phyloP scores from a whole-genome alignment of 1,284 basidiomycete species.

The Tilletiopsis washingtonensis region DNA sequence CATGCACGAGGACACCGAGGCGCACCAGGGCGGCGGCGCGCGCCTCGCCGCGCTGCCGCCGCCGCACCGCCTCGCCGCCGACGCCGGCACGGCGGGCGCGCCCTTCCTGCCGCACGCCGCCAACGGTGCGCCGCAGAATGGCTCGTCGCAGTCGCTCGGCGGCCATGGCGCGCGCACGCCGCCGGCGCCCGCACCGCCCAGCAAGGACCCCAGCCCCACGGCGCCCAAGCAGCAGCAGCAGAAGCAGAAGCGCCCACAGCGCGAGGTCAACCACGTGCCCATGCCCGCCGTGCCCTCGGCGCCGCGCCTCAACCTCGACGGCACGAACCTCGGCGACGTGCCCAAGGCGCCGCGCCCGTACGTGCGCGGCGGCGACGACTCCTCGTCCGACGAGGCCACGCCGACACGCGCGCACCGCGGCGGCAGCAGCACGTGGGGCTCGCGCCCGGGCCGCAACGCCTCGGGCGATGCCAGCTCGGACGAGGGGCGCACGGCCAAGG shows the following conservation, averaged over 20 bases:
- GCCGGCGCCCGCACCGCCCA: background rate
- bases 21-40: background rate
- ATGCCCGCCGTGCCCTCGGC: slow-evolving; percentile 8
- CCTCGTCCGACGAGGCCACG: slow-evolving; percentile 6
- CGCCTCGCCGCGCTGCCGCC: background rate
- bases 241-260: background rate
- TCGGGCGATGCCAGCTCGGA: slow-evolving; percentile 2
- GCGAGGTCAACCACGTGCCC: background rate
- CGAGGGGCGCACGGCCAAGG: slow-evolving; percentile 8
- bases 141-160: background rate
- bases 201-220: background rate
- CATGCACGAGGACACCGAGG: background rate
- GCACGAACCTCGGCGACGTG: slow-evolving; percentile 19
- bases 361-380: slow-evolving; percentile 4
- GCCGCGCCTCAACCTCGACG: slow-evolving; percentile 14
- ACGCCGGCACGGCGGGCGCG: background rate
- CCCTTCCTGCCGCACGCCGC: background rate
- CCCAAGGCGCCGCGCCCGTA: slow-evolving; percentile 15
- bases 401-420: slow-evolving; percentile 2
- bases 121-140: background rate
- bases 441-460: background rate
- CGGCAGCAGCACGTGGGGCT: slow-evolving; percentile 4
- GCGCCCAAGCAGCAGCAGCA: background rate
- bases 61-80: background rate
- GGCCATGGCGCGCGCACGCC: background rate